Conservation (phyloP, 352 stramenopile species). For the Pythium myriotylum region DNA sequence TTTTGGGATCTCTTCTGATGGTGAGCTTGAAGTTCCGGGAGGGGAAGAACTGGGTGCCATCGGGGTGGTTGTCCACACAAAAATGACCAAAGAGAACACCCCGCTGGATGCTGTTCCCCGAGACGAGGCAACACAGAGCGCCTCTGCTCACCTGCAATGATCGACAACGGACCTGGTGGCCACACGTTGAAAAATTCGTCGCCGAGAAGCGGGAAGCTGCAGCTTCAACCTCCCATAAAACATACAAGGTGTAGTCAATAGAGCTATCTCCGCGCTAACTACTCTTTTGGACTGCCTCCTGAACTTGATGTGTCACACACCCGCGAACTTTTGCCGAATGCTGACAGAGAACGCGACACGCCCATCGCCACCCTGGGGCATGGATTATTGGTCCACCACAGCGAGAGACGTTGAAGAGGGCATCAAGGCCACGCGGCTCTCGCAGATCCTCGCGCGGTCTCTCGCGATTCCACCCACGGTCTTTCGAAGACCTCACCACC, state of each 20-base stretch:
- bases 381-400: slow-evolving; percentile 1
- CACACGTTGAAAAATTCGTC: background rate
- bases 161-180: background rate
- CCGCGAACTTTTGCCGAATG: background rate
- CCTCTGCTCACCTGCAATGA: too few relatives aligned
- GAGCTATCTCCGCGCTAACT: too few relatives aligned
- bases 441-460: background rate
- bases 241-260: too few relatives aligned
- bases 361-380: slow-evolving; percentile 3
- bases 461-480: too few relatives aligned
- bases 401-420: background rate
- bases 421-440: background rate
- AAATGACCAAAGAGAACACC: background rate
- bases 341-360: slow-evolving; percentile 8
- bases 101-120: too few relatives aligned
- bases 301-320: too few relatives aligned
- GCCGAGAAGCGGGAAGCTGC: background rate
- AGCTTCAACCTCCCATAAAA: too few relatives aligned
- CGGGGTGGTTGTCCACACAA: background rate
- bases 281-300: too few relatives aligned
- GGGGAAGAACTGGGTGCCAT: background rate
- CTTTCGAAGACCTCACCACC: too few relatives aligned
- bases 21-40: background rate
- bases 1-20: background rate
- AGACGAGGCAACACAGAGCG: too few relatives aligned